Conservation (phyloP, 768 basidiomycete genomes). For the Suillus hirtellus region DNA sequence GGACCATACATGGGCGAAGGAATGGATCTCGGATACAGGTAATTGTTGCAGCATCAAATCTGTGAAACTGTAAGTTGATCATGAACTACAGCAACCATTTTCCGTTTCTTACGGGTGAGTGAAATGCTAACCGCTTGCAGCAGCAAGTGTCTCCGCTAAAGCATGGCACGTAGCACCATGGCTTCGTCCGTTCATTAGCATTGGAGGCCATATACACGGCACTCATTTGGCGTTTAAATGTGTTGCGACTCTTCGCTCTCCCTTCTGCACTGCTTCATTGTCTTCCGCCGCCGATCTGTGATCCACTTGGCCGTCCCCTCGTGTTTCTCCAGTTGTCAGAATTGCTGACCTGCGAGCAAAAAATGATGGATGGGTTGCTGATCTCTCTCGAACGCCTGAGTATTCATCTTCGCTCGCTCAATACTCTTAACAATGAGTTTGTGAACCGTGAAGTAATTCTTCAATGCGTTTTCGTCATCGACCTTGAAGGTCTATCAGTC, state of each 20-base stretch:
- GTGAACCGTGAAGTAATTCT: conserved; percentile 42
- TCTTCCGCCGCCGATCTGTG: conserved; percentile 53
- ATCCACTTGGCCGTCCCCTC: conserved; percentile 68
- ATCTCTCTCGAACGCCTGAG: conserved; percentile 59
- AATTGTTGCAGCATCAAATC: conserved; percentile 28
- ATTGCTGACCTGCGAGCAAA: conserved; percentile 40
- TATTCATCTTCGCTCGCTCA: conserved; percentile 52
- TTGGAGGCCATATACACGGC: conserved; percentile 57
- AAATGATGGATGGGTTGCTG: conserved; percentile 44
- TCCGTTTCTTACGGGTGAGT: conserved; percentile 64
- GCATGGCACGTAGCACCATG: conserved; percentile 52
- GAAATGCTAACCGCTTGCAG: conserved; percentile 2
- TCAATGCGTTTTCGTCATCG: conserved; percentile 69
- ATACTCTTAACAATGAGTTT: conserved; percentile 30
- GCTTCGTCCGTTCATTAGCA: conserved; percentile 62
- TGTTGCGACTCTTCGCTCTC: conserved; percentile 35
- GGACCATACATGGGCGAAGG: conserved; percentile 50
- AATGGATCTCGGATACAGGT: conserved; percentile 72
- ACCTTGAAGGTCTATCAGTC: conserved; percentile 56
- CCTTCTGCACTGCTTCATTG: conserved; percentile 43
- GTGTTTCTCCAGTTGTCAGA: conserved; percentile 51
- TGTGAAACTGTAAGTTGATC: background rate
- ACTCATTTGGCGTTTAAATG: conserved; percentile 53
- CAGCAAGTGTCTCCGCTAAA: conserved; percentile 10
- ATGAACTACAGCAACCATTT: conserved; percentile 45